phyloP scores from a whole-genome alignment of 75 land plant species.

The Sequoia sempervirens region DNA sequence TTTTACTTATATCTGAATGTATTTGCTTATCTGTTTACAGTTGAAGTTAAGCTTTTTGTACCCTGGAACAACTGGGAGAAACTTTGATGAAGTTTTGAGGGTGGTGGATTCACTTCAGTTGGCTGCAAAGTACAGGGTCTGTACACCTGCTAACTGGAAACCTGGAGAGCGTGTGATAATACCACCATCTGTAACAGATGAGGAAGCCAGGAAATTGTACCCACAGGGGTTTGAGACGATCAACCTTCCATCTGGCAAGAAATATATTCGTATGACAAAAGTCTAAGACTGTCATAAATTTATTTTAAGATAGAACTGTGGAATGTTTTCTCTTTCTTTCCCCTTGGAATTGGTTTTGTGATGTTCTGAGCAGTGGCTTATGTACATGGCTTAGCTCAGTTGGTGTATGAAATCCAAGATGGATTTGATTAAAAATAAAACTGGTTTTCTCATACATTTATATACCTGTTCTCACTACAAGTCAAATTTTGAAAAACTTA shows the following conservation, averaged over 20 bases:
- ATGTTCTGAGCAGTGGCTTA: too few relatives aligned
- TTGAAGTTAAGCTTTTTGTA: slow-evolving; percentile 86
- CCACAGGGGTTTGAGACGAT: slow-evolving; percentile 62
- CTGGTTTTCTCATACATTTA: too few relatives aligned
- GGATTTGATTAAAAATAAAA: too few relatives aligned
- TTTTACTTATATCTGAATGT: neutral
- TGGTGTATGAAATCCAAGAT: too few relatives aligned
- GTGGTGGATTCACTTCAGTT: slow-evolving; percentile 74
- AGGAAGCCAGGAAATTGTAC: slow-evolving; percentile 74
- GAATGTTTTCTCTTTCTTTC: neutral
- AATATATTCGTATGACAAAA: slow-evolving; percentile 69
- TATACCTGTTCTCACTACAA: too few relatives aligned
- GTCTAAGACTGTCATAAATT: slow-evolving; percentile 22
- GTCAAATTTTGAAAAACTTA: too few relatives aligned
- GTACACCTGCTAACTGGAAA: slow-evolving; percentile 96
- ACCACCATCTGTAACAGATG: slow-evolving; percentile 62
- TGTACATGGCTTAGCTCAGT: too few relatives aligned
- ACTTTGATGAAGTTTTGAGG: slow-evolving; percentile 92
- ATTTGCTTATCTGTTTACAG: slow-evolving; percentile 16
- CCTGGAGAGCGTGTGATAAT: slow-evolving; percentile 79
- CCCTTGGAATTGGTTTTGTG: too few relatives aligned
- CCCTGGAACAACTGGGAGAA: slow-evolving; percentile 80
- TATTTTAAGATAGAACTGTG: too few relatives aligned
- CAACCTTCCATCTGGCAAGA: slow-evolving; percentile 74
- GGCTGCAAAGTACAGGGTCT: slow-evolving; percentile 65